Evolutionary conservation across 139 green algal genomes (phyloP).

Genomic region (Coelastrella sp.): DNA sequence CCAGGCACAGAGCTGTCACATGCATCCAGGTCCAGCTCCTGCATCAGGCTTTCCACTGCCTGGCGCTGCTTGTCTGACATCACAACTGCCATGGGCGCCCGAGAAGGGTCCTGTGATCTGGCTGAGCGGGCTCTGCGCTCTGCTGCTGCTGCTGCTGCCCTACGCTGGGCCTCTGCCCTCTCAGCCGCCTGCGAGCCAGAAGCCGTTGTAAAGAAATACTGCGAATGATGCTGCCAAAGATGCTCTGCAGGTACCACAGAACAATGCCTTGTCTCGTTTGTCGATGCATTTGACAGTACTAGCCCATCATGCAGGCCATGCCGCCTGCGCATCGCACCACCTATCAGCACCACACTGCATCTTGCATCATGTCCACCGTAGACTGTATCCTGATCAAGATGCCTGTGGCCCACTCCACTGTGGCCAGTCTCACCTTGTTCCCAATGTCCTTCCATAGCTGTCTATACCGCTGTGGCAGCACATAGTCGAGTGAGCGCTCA

Average conservation of each 20-base stretch:
- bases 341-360: too few species aligned
- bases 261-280: too few species aligned
- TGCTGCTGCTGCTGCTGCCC: slow-evolving; percentile 23
- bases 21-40: slow-evolving; percentile 28
- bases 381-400: too few species aligned
- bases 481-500: slow-evolving; percentile 69
- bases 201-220: too few species aligned
- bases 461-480: slow-evolving; percentile 71
- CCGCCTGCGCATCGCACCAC: too few species aligned
- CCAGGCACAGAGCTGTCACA: background rate
- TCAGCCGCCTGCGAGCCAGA: background rate
- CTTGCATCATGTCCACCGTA: too few species aligned
- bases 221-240: too few species aligned
- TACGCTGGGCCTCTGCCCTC: slow-evolving; percentile 8
- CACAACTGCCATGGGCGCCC: slow-evolving; percentile 42
- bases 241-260: too few species aligned
- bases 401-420: too few species aligned
- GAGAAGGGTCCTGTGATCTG: background rate
- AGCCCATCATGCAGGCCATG: too few species aligned
- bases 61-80: slow-evolving; percentile 64
- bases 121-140: slow-evolving; percentile 1
- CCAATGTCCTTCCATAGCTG: background rate
- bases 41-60: slow-evolving; percentile 57
- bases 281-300: too few species aligned
- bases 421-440: slow-evolving; percentile 8